These are phyloP conservation scores for Solanum commersonii DNA, from an alignment of 257 asterid species.

Conservation along the genomic window DNA sequence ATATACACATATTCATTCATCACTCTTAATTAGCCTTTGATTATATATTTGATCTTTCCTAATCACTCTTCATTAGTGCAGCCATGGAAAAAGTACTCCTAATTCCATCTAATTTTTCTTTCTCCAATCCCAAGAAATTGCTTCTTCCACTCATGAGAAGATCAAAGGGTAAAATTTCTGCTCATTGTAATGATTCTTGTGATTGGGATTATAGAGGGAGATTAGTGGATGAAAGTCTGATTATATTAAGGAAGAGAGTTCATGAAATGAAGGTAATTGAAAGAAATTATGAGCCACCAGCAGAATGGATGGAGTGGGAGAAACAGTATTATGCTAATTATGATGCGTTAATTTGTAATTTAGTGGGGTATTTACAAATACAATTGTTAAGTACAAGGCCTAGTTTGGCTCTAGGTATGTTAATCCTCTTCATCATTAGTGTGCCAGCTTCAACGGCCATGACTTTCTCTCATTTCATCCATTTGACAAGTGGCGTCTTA, in stretches of 20 bases:
- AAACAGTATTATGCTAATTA: constrained; percentile 21
- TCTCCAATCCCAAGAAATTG: background rate
- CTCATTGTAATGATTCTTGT: constrained; percentile 15
- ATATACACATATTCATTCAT: background rate
- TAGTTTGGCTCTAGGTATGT: constrained; percentile 25
- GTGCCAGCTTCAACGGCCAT: constrained; percentile 30
- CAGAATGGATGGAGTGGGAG: constrained; percentile 64
- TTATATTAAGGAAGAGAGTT: constrained; percentile 46
- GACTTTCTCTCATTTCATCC: constrained; percentile 5
- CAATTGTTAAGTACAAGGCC: constrained; percentile 47
- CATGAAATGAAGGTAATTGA: constrained; percentile 39
- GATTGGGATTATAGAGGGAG: constrained; percentile 21
- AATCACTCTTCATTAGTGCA: background rate
- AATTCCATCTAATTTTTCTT: background rate
- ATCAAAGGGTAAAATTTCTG: background rate
- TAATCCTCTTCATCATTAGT: constrained; percentile 19
- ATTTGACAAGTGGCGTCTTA: background rate
- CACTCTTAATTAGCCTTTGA: background rate
- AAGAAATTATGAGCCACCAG: constrained; percentile 27
- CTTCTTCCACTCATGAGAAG: background rate
- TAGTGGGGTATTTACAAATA: constrained; percentile 32
- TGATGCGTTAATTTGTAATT: constrained; percentile 32
- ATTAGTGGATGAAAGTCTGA: constrained; percentile 37
- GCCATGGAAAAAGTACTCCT: background rate
- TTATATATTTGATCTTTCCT: background rate